phyloP scores from a whole-genome alignment of 2,329 filamentous ascomycete genomes.

The Paecilomyces variotii region DNA sequence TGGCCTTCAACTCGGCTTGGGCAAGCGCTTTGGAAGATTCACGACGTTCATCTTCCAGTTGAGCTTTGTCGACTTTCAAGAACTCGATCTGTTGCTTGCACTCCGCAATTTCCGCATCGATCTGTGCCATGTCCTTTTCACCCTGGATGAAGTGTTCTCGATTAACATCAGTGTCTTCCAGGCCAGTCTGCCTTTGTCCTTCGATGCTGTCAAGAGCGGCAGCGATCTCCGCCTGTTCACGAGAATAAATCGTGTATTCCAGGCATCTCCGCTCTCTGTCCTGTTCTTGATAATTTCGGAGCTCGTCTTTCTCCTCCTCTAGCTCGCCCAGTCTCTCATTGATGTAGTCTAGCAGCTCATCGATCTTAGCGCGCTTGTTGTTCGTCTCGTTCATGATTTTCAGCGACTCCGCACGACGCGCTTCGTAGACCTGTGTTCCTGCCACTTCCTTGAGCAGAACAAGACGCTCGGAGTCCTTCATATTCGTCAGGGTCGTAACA shows the following conservation, averaged over 20 bases:
- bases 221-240: conserved; percentile 73
- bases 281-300: conserved; percentile 89
- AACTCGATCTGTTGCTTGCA: conserved; percentile 77
- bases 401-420: conserved; percentile 77
- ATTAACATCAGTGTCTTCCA: conserved; percentile 76
- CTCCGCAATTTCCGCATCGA: conserved; percentile 72
- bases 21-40: conserved; percentile 73
- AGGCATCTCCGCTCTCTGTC: conserved; percentile 85
- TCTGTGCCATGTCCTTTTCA: conserved; percentile 67
- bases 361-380: conserved; percentile 89
- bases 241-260: conserved; percentile 89
- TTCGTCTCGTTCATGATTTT: conserved; percentile 98
- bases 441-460: conserved; percentile 95
- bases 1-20: conserved; percentile 77
- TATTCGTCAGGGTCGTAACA: conserved; percentile 92
- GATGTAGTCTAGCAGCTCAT: conserved; percentile 85
- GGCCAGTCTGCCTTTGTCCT: conserved; percentile 68
- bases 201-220: conserved; percentile 76
- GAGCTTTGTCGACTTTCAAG: conserved; percentile 71
- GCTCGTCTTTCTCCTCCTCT: conserved; percentile 94
- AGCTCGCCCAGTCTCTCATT: conserved; percentile 81
- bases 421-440: conserved; percentile 94
- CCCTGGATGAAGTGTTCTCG: conserved; percentile 67
- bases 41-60: conserved; percentile 82
- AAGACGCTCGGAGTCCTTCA: conserved; percentile 90